Base-by-base conservation (phyloP, 805 yeast genomes). In the Saturnispora besseyi region DNA sequence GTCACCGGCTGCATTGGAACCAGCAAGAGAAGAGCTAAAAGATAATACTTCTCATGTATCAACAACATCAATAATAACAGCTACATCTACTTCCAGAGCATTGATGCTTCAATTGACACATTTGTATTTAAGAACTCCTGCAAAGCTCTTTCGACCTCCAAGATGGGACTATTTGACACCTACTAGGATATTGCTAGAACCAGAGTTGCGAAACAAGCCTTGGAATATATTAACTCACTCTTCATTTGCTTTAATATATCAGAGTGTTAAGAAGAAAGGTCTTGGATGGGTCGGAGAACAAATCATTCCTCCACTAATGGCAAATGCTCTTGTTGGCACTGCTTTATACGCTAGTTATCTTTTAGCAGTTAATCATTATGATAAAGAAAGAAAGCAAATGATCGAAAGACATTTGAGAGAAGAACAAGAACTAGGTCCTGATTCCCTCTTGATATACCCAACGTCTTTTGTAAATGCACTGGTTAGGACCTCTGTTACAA, bases 271-370 rank as follows among this genome's bases (percentile, higher is more conserved):
- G 54, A 75, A 76, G 51, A 86, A 84, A 58, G 51, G 51, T 12
- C 21, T 51, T 31, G 97, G 97, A 2, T 87, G 96, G 95, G 79
- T 91, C 12, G 96, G 96, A 0, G 86, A 87, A 53, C 84, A 82
- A 53, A 81, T 89, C 1, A 65, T 90, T 22, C 98, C 97, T 2
- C 98, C 97, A 1, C 67, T 91, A 41, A 53, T 90, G 1, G 95
- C 95, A 13, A 91, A 91, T 62, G 84, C 95, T 13, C 83, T 84
- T n/a, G 82, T 95, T 1, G 97, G 98, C 1, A 68, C 87, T 8
- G 85, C 89, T 1, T 70, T 91, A 13, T 91, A 91, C 62, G 85
- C 95, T 0, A 77, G 96, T 0, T 91, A 91, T 61, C 71, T 90
- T 55, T 72, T 80, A 0, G 65, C 78, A 1, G 63, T 84, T 38